These are phyloP conservation scores for Ophiostoma perfectum DNA, from an alignment of 2,329 filamentous ascomycete genomes.

Conservation along the genomic window DNA sequence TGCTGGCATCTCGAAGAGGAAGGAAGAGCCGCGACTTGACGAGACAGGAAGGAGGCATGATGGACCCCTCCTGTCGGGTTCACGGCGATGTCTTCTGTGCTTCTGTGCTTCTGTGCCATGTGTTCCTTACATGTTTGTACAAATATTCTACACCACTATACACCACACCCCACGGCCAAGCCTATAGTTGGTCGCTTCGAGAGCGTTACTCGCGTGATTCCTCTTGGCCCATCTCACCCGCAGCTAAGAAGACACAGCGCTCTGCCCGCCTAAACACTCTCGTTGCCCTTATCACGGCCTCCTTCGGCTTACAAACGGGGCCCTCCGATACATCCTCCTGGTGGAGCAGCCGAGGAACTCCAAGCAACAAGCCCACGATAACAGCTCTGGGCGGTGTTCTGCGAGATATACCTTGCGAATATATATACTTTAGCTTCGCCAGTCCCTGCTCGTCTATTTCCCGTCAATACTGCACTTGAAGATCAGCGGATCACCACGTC, in stretches of 20 bases:
- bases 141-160: background rate
- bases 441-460: background rate
- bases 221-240: slow-evolving; percentile 7
- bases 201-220: background rate
- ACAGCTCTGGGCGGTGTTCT: background rate
- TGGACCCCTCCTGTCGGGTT: background rate
- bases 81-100: background rate
- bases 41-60: slow-evolving; percentile 1
- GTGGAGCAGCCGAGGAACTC: slow-evolving; percentile 1
- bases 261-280: background rate
- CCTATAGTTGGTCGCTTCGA: background rate
- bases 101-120: no score
- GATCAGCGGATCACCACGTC: background rate
- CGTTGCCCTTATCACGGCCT: slow-evolving; percentile 6
- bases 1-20: slow-evolving; percentile 5
- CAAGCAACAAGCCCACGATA: slow-evolving; percentile 1
- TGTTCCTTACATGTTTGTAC: background rate
- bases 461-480: background rate
- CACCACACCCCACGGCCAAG: background rate
- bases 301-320: background rate
- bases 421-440: background rate
- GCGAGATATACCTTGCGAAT: background rate
- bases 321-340: background rate
- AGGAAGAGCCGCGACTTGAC: background rate
- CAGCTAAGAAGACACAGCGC: background rate